Evolutionary conservation across 257 asterid species (phyloP), one percentile per base, ranked within the genome.

Genomic region (Capsicum chinense): DNA sequence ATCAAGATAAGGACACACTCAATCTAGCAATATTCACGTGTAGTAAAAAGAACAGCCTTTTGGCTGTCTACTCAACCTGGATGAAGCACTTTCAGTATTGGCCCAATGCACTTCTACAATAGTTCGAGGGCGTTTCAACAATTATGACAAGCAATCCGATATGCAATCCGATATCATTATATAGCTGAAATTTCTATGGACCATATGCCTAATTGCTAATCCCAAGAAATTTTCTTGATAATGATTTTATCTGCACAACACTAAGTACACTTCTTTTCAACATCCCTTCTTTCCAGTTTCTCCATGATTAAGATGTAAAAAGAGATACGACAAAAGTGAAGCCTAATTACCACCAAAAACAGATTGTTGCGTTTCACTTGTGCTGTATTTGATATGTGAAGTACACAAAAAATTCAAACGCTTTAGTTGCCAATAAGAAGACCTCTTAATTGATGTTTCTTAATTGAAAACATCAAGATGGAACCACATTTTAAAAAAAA

Each of bases 341-440:
- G 76, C 13, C 15, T 37, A 15, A 69, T 71, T n/a, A 2, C 37
- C 9, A 17, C 9, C 57, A 44, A 44, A 71, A 44, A 44, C 57
- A 70, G 57, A 70, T 70, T 16, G 79, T 44, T 70, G 57, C 79
- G 5, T 70, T 68, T 39, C 57, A 44, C 79, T 44, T 70, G 9
- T 39, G 56, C 1, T 17, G 79, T 71, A 71, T 71, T 71, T 42
- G 57, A 44, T 71, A 71, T 44, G 57, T 71, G 16, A 42, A 42
- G 26, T 42, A 70, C 35, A 70, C 56, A 9, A 42, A 26, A 16
- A 44, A 70, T 9, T 70, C 57, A 64, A 42, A 44, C 3, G 37
- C 52, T 17, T 56, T 79, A 35, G 67, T 78, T 19, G 15, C 62
- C 82, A 52, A 6, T 56, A 19, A 48, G 58, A 56, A 44, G 50